Conservation (phyloP, 192 early-diverging fungal species). For the Coemansia sp. region DNA sequence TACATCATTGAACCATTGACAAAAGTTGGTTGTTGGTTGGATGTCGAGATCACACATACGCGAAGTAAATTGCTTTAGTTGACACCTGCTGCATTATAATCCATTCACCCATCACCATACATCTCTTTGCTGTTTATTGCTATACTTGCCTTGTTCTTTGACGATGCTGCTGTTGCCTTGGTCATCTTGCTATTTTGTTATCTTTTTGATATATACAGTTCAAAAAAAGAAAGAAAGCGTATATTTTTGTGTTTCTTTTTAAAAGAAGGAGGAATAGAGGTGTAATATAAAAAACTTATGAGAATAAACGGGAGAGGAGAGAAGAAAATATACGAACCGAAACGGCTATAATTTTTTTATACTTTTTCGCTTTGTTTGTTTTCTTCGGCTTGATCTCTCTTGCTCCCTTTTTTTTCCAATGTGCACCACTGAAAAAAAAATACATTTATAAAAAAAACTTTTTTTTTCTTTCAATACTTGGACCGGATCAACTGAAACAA, state of each 20-base stretch:
- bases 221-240: slow-evolving; percentile 3
- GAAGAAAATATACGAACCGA: neutral
- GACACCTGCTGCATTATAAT: neutral
- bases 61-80: neutral
- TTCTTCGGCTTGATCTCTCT: too few relatives aligned
- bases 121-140: slow-evolving; percentile 10
- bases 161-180: slow-evolving; percentile 2
- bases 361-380: too few relatives aligned
- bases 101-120: neutral
- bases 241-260: neutral
- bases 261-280: neutral
- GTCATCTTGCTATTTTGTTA: slow-evolving; percentile 6
- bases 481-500: too few relatives aligned
- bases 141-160: slow-evolving; percentile 11
- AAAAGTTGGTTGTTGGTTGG: neutral
- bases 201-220: slow-evolving; percentile 18
- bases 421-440: too few relatives aligned
- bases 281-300: neutral
- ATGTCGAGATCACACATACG: neutral
- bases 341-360: too few relatives aligned
- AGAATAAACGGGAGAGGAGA: neutral
- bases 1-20: neutral
- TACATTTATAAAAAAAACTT: too few relatives aligned
- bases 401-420: too few relatives aligned
- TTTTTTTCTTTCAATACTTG: too few relatives aligned